phyloP scores from a whole-genome alignment of 257 asterid species.

The Osmanthus fragrans region DNA sequence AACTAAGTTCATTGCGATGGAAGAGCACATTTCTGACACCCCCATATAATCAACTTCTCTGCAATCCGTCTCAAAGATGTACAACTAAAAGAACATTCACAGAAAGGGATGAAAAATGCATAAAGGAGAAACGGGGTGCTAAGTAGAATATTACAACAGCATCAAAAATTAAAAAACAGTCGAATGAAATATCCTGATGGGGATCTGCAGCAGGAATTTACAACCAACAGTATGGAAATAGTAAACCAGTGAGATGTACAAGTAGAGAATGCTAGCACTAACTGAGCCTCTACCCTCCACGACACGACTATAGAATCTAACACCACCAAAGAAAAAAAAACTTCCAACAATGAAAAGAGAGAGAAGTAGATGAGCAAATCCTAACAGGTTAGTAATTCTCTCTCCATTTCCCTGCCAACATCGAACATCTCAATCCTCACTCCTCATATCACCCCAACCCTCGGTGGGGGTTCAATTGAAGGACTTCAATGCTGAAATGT shows the following conservation, averaged over 20 bases:
- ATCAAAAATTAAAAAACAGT: slow-evolving; percentile 19
- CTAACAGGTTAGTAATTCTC: slow-evolving; percentile 39
- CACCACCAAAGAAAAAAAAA: slow-evolving; percentile 5
- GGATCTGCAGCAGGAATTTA: slow-evolving; percentile 32
- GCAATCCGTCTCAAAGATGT: not conserved
- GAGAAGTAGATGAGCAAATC: slow-evolving; percentile 25
- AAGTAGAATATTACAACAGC: slow-evolving; percentile 22
- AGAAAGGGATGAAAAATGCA: not conserved
- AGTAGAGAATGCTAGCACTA: slow-evolving; percentile 33
- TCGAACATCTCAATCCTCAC: slow-evolving; percentile 18
- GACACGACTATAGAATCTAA: slow-evolving; percentile 18
- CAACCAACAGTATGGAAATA: slow-evolving; percentile 35
- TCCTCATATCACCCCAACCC: slow-evolving; percentile 24
- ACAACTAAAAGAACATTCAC: not conserved
- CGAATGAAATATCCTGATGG: slow-evolving; percentile 17
- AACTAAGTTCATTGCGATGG: no score
- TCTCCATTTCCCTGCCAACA: slow-evolving; percentile 29
- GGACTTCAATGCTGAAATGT: slow-evolving; percentile 20
- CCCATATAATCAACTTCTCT: not conserved
- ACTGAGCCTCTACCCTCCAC: slow-evolving; percentile 27
- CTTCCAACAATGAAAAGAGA: slow-evolving; percentile 21
- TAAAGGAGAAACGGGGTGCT: slow-evolving; percentile 4
- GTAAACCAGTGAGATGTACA: slow-evolving; percentile 29
- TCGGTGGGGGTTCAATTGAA: slow-evolving; percentile 18
- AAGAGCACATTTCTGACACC: no score